Evolutionary conservation across 441 rosid genomes (phyloP).

Genomic region (Erodium texanum): DNA sequence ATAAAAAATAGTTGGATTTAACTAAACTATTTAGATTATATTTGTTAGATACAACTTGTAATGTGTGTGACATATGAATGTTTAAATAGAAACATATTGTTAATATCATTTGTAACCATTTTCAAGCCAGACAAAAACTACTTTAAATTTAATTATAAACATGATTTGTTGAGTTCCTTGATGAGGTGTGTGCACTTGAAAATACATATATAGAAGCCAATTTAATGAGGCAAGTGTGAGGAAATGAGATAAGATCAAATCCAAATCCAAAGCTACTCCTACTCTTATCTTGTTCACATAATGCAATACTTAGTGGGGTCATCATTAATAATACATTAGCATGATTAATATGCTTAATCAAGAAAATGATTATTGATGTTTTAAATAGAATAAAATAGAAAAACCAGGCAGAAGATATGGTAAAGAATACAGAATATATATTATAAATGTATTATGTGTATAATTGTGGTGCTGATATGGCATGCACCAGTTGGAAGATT

Average conservation of each 20-base stretch:
- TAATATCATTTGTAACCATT: background rate
- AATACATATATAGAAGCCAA: background rate
- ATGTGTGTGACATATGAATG: background rate
- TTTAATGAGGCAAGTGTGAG: background rate
- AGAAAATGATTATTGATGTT: background rate
- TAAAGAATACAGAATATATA: too few species aligned
- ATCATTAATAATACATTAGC: too few species aligned
- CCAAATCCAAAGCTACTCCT: too few species aligned
- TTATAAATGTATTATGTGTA: too few species aligned
- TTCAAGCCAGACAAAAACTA: background rate
- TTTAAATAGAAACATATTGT: background rate
- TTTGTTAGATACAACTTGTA: background rate
- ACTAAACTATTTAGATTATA: too few species aligned
- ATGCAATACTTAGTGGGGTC: background rate
- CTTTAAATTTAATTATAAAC: background rate
- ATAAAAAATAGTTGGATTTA: too few species aligned
- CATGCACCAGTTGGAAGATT: too few species aligned
- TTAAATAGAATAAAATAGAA: too few species aligned
- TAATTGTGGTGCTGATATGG: too few species aligned
- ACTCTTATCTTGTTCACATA: background rate
- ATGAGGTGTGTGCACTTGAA: background rate
- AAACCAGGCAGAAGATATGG: too few species aligned
- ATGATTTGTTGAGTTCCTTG: background rate
- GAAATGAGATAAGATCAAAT: background rate
- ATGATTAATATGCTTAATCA: background rate